These are phyloP conservation scores for Mallotus japonicus DNA, from an alignment of 441 rosid genomes.

Conservation along the genomic window DNA sequence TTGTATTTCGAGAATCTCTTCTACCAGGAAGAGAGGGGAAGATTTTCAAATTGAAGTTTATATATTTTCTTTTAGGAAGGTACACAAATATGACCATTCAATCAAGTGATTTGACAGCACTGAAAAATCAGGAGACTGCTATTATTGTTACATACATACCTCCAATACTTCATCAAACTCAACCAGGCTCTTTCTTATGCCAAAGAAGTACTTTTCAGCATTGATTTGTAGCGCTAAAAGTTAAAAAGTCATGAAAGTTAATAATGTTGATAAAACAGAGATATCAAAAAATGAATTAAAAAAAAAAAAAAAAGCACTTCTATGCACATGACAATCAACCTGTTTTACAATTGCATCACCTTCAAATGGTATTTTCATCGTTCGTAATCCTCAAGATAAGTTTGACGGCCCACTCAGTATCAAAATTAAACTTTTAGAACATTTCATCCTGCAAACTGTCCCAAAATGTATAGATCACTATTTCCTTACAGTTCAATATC, in stretches of 20 bases:
- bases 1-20: not conserved
- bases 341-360: conserved; percentile 81
- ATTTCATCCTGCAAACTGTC: conserved; percentile 98
- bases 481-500: conserved; percentile 5
- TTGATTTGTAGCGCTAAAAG: conserved; percentile 84
- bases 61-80: not conserved
- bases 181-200: conserved; percentile 90
- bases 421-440: conserved; percentile 94
- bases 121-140: conserved; percentile 11
- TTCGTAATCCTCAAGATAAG: conserved; percentile 81
- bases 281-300: conserved; percentile 8
- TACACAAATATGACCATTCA: not conserved
- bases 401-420: conserved; percentile 91
- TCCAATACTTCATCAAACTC: conserved; percentile 98
- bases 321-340: conserved; percentile 45
- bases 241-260: conserved; percentile 37
- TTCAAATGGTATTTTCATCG: conserved; percentile 90
- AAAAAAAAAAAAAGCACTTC: conserved; percentile 6
- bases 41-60: not conserved
- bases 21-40: not conserved
- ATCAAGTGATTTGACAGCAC: conserved; percentile 2
- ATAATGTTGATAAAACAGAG: conserved; percentile 21
- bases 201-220: conserved; percentile 91
- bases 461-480: conserved; percentile 14
- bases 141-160: conserved; percentile 42